Evolutionary conservation across 495 filamentous ascomycete species (phyloP), one percentile per base, ranked within the genome.

Genomic region (Talaromyces liani): DNA sequence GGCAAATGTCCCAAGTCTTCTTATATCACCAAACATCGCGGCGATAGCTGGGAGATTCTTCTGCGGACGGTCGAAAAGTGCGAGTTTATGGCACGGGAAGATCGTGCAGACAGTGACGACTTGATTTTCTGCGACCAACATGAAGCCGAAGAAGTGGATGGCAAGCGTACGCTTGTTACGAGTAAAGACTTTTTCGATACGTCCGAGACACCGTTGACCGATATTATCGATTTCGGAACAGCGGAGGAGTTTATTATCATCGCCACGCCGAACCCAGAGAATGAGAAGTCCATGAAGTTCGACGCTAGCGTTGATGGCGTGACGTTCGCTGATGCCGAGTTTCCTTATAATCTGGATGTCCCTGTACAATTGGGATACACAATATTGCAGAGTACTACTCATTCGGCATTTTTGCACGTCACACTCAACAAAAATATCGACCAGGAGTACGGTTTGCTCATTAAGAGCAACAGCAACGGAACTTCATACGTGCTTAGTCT

Each of bases 381-480:
- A 0, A 92, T 97, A 6, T 82, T 99, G 18, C 91, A 96, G 65
- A 94, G 91, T 72, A 92, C 90, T 9, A 95, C 91, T 0, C 92
- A 97, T 75, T 88, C 94, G 7, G 80, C 97, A 58, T 97, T 98
- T 79, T 74, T 99, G 62, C 92, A 97, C 64, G 92, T 98, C 16
- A 91, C 87, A 3, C 88, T 91, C 57, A 87, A 87, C 63, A 79
- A 77, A 27, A 74, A 75, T 7, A 68, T 77, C 25, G 86, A 81
- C 3, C 82, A 80, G 36, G 84, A 87, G 61, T 91, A 89, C 65
- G 94, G 94, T n/a, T 85, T 86, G 25, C 87, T 99, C 60, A 82
- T 99, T 70, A 98, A 98, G 82, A 96, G 91, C 67, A 99, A 99
- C 75, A 97, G 91, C 68, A 98, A 98, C 70, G 94, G 94, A 41